Percentiles rank a stretch among this genome's conserved stretches.
Evolutionary conservation across 2,329 filamentous ascomycete genomes (phyloP).

Genomic region (Fusarium buxicola): DNA sequence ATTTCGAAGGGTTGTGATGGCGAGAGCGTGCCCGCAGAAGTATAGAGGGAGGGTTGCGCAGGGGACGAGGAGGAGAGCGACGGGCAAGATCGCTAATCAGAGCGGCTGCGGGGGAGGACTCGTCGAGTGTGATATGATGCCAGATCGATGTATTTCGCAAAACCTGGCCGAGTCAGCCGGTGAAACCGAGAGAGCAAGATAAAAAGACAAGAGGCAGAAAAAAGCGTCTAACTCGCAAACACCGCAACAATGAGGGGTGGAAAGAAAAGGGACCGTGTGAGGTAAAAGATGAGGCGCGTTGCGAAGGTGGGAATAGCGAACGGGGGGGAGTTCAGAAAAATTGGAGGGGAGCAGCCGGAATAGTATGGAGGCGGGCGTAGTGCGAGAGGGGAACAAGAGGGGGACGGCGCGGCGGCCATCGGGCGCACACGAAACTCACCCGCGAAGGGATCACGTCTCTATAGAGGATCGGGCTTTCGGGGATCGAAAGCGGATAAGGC

Average conservation of each 20-base stretch:
- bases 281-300: constrained; percentile 28
- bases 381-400: constrained; percentile 35
- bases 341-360: constrained; percentile 37
- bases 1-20: constrained; percentile 57
- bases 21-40: constrained; percentile 55
- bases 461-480: constrained; percentile 35
- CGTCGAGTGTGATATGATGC: constrained; percentile 44
- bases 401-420: constrained; percentile 33
- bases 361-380: constrained; percentile 23
- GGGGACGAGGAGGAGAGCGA: constrained; percentile 39
- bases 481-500: constrained; percentile 32
- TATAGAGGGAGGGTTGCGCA: constrained; percentile 43
- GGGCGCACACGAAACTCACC: constrained; percentile 49
- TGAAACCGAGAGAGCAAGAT: constrained; percentile 26
- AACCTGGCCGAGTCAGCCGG: constrained; percentile 44
- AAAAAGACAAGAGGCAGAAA: constrained; percentile 14
- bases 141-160: constrained; percentile 51
- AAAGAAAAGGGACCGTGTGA: constrained; percentile 27
- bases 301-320: constrained; percentile 31
- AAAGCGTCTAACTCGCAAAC: constrained; percentile 30
- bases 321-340: constrained; percentile 27
- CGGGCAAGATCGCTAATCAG: constrained; percentile 47
- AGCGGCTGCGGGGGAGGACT: constrained; percentile 45
- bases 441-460: constrained; percentile 56
- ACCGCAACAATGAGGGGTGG: constrained; percentile 26